Evolutionary conservation across 495 filamentous ascomycete species (phyloP), one percentile per base, ranked within the genome.

Genomic region (Lasiosphaeria miniovina): DNA sequence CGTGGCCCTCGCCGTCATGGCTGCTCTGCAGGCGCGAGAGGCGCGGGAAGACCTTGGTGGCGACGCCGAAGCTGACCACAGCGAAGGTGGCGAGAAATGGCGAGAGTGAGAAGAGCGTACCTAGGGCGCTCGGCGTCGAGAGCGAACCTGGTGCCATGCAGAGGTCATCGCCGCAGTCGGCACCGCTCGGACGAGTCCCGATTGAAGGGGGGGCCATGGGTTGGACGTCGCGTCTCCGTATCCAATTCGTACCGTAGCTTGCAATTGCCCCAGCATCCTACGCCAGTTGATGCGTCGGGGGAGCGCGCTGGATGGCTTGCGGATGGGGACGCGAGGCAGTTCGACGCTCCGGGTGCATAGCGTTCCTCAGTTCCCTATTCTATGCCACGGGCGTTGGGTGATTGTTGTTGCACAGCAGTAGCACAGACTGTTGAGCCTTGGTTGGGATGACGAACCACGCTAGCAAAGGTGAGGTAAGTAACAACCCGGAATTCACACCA

Each of bases 21-120:
- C 55, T 53, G 36, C 32, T 68, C 64, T 71, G 73, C 48, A 75
- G 65, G 35, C 79, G 80, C 51, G 86, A 83, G 38, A 90, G 78
- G 38, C 83, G 74, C 9, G 89, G 85, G 69, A 87, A 88, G 24
- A 90, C 68, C 60, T 83, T 84, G 41, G 82, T 80, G 10, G 83
- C 77, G 12, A 85, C 84, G 52, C 84, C 69, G 35, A 82, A 65
- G 55, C 73, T 71, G 65, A 87, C 79, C 58, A 82, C 55, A 52
- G 77, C 55, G 69, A 89, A 90, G 51, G 85, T 88, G 50, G 81
- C 62, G 53, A 88, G 65, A 73, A 90, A 75, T 31, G 78, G 78
- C n/a, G 73, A 53, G 41, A 79, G 63, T 7, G 77, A 73, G 49
- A 80, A 35, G 33, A 69, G 34, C 32, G 65, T 68, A 2, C 69